Conservation (phyloP, 75 land plant genomes). For the Picea sitchensis region DNA sequence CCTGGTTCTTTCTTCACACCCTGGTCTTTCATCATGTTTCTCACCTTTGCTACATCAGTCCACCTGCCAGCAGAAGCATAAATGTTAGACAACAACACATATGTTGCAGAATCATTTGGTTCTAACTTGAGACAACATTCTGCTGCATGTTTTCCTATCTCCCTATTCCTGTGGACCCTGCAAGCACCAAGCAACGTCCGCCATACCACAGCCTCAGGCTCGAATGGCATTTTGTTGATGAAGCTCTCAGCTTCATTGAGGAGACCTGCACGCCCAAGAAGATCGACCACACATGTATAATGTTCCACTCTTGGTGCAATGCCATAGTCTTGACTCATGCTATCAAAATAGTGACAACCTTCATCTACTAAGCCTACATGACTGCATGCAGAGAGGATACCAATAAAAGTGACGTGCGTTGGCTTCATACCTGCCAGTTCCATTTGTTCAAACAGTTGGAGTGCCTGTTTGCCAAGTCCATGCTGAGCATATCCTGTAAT, state of each 20-base stretch:
- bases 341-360: slow-evolving; percentile 44
- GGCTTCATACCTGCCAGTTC: slow-evolving; percentile 32
- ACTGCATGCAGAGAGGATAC: slow-evolving; percentile 55
- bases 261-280: slow-evolving; percentile 13
- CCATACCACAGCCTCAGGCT: slow-evolving; percentile 7
- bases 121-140: slow-evolving; percentile 1
- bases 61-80: slow-evolving; percentile 15
- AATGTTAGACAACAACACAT: slow-evolving; percentile 17
- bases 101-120: slow-evolving; percentile 12
- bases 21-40: slow-evolving; percentile 10
- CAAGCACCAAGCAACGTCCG: slow-evolving; percentile 11
- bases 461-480: slow-evolving; percentile 39
- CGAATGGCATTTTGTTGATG: slow-evolving; percentile 4
- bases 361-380: slow-evolving; percentile 64
- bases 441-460: slow-evolving; percentile 44
- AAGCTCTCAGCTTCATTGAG: slow-evolving; percentile 11
- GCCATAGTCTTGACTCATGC: slow-evolving; percentile 22
- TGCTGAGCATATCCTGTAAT: slow-evolving; percentile 54
- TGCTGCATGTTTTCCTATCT: slow-evolving; percentile 5
- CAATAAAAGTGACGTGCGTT: slow-evolving; percentile 46
- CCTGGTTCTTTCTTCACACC: slow-evolving; percentile 12
- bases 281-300: slow-evolving; percentile 16
- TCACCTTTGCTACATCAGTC: slow-evolving; percentile 7
- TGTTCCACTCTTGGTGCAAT: slow-evolving; percentile 18
- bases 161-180: neutral